Base-by-base conservation (phyloP, 805 yeast genomes). In the Wickerhamomyces queroliae region DNA sequence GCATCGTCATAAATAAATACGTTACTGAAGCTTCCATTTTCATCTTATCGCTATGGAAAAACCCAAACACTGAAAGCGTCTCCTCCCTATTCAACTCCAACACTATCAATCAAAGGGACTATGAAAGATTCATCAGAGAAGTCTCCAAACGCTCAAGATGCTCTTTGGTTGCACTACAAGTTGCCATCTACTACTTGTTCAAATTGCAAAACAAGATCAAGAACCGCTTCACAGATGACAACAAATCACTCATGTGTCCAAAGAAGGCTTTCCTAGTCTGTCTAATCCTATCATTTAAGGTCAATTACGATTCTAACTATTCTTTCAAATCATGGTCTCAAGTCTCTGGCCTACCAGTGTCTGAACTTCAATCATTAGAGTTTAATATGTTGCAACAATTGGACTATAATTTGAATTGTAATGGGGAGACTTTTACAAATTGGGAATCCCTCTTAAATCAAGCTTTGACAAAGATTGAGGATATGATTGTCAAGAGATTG, bases 231-330 rank as follows among this genome's bases (percentile, higher is more conserved):
- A 25, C 19, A 22, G 22, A 35, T 10, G 19, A 28, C 7, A 20
- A 36, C 10, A 19, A 17, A 7, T 28, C 27, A 18, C 33, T 49
- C 7, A 28, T 33, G 17, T 80, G 84, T 51, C 81, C 88, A 7
- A 78, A 84, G 49, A 75, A 83, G 45, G 70, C 78, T 31, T 80
- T 87, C 46, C 67, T 87, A 44, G 73, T 80, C 2, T 73, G 85
- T 52, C 58, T 87, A 38, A 83, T 86, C 38, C 63, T 87, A 28
- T 80, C 93, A 4, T 74, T 81, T 38, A 87, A 87, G 56, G 84
- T 78, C 57, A 67, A 72, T 43, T 87, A 80, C 54, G 95, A 87
- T 60, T 74, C 76, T 37, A 82, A 80, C 55, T 84, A 75, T 59
- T 68, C 83, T 23, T 69, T 83, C 48, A 70, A 68, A 45, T 74